A percentile compares a stretch with the other conserved stretches of the same genome.
These are phyloP conservation scores for Skeletonema menzelii DNA, from an alignment of 108 stramenopile species.

Conservation along the genomic window DNA sequence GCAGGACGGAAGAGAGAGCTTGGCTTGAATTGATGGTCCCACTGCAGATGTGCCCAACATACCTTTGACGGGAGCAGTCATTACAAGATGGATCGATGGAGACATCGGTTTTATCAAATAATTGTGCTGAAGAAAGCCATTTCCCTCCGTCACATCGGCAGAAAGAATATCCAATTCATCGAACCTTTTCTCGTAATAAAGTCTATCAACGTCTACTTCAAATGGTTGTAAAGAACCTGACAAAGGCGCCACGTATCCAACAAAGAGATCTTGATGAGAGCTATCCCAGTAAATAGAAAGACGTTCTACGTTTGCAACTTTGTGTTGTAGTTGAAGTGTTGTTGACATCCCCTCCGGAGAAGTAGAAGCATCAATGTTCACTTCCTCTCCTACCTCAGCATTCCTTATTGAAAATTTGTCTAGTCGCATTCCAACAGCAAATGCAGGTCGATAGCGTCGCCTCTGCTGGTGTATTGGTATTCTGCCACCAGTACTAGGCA, in stretches of 20 bases:
- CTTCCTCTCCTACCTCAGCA: conserved; percentile 5
- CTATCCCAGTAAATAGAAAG: conserved; percentile 76
- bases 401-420: conserved; percentile 56
- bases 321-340: conserved; percentile 15
- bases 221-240: neutral
- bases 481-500: neutral
- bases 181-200: conserved; percentile 6
- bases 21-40: conserved; percentile 24
- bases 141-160: conserved; percentile 4
- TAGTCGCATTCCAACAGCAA: conserved; percentile 69
- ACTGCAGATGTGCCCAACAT: neutral
- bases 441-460: conserved; percentile 48
- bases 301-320: conserved; percentile 53
- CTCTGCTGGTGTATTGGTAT: neutral
- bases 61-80: conserved; percentile 22
- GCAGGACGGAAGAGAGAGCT: conserved; percentile 51
- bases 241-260: conserved; percentile 2
- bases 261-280: conserved; percentile 11
- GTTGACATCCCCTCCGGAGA: neutral
- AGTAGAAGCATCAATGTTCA: conserved; percentile 8
- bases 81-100: conserved; percentile 54
- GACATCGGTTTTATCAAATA: conserved; percentile 69
- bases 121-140: conserved; percentile 25
- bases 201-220: conserved; percentile 2
- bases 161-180: conserved; percentile 3